Conservation (phyloP, 1,139 yeast species). For the Suhomyces atakaporum region DNA sequence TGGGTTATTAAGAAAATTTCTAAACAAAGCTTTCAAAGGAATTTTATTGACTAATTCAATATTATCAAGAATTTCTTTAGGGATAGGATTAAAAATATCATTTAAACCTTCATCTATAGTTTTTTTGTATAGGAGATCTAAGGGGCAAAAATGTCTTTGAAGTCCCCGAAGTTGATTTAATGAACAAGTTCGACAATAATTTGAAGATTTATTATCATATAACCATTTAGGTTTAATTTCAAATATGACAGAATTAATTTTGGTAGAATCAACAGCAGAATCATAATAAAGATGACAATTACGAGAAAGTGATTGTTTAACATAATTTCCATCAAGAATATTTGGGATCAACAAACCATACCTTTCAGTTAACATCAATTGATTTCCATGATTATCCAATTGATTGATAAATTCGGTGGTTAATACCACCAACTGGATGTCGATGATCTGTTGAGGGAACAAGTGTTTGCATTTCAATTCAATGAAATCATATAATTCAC, state of each 20-base stretch:
- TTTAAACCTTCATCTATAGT: slow-evolving; percentile 37
- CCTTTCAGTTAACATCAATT: slow-evolving; percentile 38
- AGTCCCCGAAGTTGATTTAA: slow-evolving; percentile 36
- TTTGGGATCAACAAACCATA: slow-evolving; percentile 47
- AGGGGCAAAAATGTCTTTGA: slow-evolving; percentile 46
- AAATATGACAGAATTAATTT: slow-evolving; percentile 34
- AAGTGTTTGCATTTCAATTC: slow-evolving; percentile 44
- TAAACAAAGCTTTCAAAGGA: slow-evolving; percentile 34
- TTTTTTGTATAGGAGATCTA: slow-evolving; percentile 38
- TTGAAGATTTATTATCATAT: slow-evolving; percentile 39
- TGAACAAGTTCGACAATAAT: slow-evolving; percentile 50
- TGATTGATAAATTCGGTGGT: slow-evolving; percentile 36
- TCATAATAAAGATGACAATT: slow-evolving; percentile 38
- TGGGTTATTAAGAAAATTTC: slow-evolving; percentile 30
- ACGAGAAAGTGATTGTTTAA: slow-evolving; percentile 32
- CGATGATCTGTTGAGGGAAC: slow-evolving; percentile 42
- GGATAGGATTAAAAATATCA: slow-evolving; percentile 37
- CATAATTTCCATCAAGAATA: slow-evolving; percentile 37
- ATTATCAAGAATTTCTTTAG: slow-evolving; percentile 20
- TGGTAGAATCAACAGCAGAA: slow-evolving; percentile 7
- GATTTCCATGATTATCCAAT: slow-evolving; percentile 31
- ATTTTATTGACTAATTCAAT: slow-evolving; percentile 24
- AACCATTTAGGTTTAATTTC: slow-evolving; percentile 54
- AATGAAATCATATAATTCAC: slow-evolving; percentile 46
- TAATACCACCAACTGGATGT: slow-evolving; percentile 41